phyloP scores from a whole-genome alignment of 1,284 basidiomycete species.

The Boletus semigastroideus region DNA sequence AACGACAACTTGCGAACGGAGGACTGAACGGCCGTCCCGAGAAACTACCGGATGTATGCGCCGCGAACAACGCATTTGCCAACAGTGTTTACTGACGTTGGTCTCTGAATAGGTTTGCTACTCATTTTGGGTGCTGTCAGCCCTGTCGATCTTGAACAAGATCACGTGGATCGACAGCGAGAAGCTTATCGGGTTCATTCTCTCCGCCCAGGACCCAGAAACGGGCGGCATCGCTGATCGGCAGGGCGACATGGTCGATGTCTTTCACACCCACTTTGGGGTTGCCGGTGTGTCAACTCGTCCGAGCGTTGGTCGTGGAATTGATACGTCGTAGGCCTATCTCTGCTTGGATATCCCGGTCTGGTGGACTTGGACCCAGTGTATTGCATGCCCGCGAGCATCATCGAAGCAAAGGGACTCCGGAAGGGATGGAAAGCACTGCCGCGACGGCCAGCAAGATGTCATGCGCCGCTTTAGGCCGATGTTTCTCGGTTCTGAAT shows the following conservation, averaged over 20 bases:
- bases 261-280: slow-evolving; percentile 97
- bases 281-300: slow-evolving; percentile 66
- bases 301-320: slow-evolving; percentile 31
- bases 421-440: slow-evolving; percentile 70
- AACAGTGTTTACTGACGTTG: not conserved
- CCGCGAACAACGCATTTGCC: not conserved
- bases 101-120: slow-evolving; percentile 60
- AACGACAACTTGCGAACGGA: slow-evolving; percentile 79
- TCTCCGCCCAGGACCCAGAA: slow-evolving; percentile 87
- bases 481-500: not conserved
- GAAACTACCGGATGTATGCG: slow-evolving; percentile 91
- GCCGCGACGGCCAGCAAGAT: slow-evolving; percentile 30
- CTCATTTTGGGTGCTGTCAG: too few relatives aligned
- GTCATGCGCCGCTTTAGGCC: slow-evolving; percentile 1
- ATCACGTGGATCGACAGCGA: slow-evolving; percentile 90
- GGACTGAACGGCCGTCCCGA: slow-evolving; percentile 95
- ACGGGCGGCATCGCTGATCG: slow-evolving; percentile 37
- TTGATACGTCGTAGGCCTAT: too few relatives aligned
- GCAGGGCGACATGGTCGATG: slow-evolving; percentile 91
- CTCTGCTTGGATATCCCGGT: slow-evolving; percentile 73
- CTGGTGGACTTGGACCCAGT: too few relatives aligned
- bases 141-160: not conserved
- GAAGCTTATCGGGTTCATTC: slow-evolving; percentile 80
- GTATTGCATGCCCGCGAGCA: too few relatives aligned
- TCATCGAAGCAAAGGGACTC: slow-evolving; percentile 45